A percentile compares a stretch with the other conserved stretches of the same genome.
phyloP scores from a whole-genome alignment of 2,329 filamentous ascomycete genomes.

The Lomentospora prolificans region DNA sequence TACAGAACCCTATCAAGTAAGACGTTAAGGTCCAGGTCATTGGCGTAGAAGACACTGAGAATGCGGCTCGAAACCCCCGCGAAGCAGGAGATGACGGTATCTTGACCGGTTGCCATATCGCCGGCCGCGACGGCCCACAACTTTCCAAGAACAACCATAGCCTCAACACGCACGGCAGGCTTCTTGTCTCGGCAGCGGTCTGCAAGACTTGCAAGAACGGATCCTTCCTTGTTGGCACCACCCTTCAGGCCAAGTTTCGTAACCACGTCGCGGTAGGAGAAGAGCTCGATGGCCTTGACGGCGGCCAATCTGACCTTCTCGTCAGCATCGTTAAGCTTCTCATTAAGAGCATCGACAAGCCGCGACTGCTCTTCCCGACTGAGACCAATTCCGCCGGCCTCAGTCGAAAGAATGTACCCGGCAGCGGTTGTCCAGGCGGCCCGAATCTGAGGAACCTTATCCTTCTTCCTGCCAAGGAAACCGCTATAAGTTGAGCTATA shows the following conservation, averaged over 20 bases:
- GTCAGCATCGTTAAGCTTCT: constrained; percentile 78
- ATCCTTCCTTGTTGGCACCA: constrained; percentile 64
- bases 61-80: constrained; percentile 76
- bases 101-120: constrained; percentile 75
- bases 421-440: constrained; percentile 77
- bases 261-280: constrained; percentile 72
- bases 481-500: constrained; percentile 71
- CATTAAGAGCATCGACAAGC: constrained; percentile 63
- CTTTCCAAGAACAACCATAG: constrained; percentile 72
- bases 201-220: constrained; percentile 70
- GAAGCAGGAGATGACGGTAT: constrained; percentile 63
- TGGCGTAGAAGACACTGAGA: constrained; percentile 80
- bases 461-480: constrained; percentile 76
- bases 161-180: constrained; percentile 70
- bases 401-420: constrained; percentile 82
- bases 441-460: constrained; percentile 75
- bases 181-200: constrained; percentile 85
- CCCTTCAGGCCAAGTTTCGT: constrained; percentile 71
- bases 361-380: constrained; percentile 71
- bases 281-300: constrained; percentile 73
- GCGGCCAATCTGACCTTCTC: constrained; percentile 85
- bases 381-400: constrained; percentile 79
- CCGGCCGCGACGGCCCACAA: constrained; percentile 92
- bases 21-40: constrained; percentile 76
- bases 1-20: constrained; percentile 77